phyloP scores from a whole-genome alignment of 768 basidiomycete species.

The Psilocybe tampanensis region DNA sequence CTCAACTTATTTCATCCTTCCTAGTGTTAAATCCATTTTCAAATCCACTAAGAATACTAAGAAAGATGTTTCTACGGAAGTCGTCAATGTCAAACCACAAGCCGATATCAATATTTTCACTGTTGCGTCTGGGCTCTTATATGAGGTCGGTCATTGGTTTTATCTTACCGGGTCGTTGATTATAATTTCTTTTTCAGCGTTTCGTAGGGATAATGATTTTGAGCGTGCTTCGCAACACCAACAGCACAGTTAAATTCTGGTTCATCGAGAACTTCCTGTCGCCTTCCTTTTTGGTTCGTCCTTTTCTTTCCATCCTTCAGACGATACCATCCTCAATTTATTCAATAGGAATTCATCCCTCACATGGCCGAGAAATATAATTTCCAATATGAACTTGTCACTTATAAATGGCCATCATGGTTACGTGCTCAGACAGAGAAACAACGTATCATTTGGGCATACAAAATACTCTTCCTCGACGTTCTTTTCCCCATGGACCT shows the following conservation, averaged over 20 bases:
- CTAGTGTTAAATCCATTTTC: slow-evolving; percentile 50
- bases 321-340: not conserved
- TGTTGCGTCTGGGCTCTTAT: slow-evolving; percentile 93
- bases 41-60: too few species aligned
- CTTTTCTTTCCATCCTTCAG: not conserved
- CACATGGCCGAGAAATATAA: slow-evolving; percentile 88
- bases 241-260: slow-evolving; percentile 98
- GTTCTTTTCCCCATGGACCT: slow-evolving; percentile 99
- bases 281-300: slow-evolving; percentile 89
- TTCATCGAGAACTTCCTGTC: slow-evolving; percentile 99
- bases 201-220: slow-evolving; percentile 99
- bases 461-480: slow-evolving; percentile 99
- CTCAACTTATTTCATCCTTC: not conserved
- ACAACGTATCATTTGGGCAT: slow-evolving; percentile 98
- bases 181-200: slow-evolving; percentile 52
- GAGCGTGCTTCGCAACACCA: slow-evolving; percentile 92
- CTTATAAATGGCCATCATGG: slow-evolving; percentile 99
- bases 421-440: slow-evolving; percentile 96
- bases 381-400: slow-evolving; percentile 96
- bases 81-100: slow-evolving; percentile 41
- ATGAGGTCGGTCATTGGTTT: slow-evolving; percentile 65
- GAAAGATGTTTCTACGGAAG: slow-evolving; percentile 26
- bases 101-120: slow-evolving; percentile 99
- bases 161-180: not conserved
- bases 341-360: slow-evolving; percentile 84